Conservation (phyloP, 441 rosid species). For the Populus hybrid region DNA sequence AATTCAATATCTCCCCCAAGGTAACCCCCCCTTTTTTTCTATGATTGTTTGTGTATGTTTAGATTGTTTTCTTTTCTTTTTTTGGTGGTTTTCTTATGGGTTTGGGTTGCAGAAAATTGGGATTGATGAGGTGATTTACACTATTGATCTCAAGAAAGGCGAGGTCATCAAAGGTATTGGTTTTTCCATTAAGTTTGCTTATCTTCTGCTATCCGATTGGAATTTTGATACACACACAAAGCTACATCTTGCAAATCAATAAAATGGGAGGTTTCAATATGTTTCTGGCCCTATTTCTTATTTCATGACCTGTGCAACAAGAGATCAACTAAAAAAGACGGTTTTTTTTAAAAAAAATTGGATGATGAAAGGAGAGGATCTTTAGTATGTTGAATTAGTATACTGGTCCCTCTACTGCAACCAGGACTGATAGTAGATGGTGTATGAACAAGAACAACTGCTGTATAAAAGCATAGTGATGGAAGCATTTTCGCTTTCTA, state of each 20-base stretch:
- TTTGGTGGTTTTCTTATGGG: background rate
- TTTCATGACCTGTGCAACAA: background rate
- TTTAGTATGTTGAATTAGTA: background rate
- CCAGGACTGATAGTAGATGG: background rate
- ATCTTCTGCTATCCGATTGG: background rate
- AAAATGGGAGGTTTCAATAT: background rate
- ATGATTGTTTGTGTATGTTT: too few species aligned
- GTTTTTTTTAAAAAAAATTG: too few species aligned
- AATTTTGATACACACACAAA: background rate
- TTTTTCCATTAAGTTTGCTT: conserved; percentile 1
- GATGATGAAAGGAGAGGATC: background rate
- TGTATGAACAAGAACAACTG: background rate
- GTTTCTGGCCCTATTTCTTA: background rate
- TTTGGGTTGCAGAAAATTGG: conserved; percentile 69
- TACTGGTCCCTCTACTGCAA: background rate
- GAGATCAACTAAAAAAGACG: background rate
- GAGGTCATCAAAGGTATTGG: conserved; percentile 69
- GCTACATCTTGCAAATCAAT: background rate
- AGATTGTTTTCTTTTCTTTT: background rate
- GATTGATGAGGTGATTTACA: conserved; percentile 63
- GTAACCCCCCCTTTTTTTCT: conserved; percentile 14
- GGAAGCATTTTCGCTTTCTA: background rate
- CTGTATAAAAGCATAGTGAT: background rate
- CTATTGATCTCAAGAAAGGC: conserved; percentile 90
- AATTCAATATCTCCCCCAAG: conserved; percentile 87